Conservation (phyloP, 345 rosid genomes). For the Eucalyptus curtisii region DNA sequence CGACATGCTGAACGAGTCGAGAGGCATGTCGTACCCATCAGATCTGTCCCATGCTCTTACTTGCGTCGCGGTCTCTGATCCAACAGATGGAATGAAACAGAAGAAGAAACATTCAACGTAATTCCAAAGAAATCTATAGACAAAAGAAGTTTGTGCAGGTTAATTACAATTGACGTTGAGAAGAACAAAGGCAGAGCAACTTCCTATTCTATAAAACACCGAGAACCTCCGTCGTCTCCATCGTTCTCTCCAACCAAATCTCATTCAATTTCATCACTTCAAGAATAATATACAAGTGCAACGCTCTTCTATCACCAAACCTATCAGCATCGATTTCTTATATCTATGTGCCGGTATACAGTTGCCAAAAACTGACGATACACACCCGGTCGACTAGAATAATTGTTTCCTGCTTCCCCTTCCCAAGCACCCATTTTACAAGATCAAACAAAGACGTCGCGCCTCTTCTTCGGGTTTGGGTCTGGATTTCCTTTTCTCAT, state of each 20-base stretch:
- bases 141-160: background rate
- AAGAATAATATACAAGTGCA: background rate
- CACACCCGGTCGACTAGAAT: background rate
- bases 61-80: background rate
- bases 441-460: slow-evolving; percentile 35
- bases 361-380: background rate
- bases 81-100: background rate
- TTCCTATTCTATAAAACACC: background rate
- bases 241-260: background rate
- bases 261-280: background rate
- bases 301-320: background rate
- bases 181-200: background rate
- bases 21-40: background rate
- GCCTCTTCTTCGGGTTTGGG: slow-evolving; percentile 77
- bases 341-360: background rate
- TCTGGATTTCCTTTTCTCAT: slow-evolving; percentile 95
- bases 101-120: background rate
- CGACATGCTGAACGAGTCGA: background rate
- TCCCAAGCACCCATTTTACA: background rate
- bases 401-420: background rate
- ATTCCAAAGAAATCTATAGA: background rate
- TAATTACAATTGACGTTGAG: background rate
- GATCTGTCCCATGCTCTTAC: background rate
- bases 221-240: background rate
- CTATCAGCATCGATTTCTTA: background rate